Evolutionary conservation across 179 eudicot genomes (phyloP).

Genomic region (Pouteria campechiana): DNA sequence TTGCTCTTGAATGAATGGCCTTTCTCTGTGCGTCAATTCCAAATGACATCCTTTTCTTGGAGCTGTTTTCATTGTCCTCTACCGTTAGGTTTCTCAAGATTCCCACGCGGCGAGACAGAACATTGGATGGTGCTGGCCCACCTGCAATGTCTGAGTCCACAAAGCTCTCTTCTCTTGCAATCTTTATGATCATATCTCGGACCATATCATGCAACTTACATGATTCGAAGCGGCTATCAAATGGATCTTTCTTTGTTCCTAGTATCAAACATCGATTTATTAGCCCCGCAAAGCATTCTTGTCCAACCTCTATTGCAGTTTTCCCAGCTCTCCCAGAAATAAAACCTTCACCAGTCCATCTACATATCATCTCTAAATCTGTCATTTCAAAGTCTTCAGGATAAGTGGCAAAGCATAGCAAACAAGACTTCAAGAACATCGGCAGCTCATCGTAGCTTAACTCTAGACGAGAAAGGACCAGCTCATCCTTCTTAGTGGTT

Average conservation of each 20-base stretch:
- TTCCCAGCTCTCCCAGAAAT: background rate
- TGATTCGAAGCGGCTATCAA: background rate
- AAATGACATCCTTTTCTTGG: no score
- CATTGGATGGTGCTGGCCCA: no score
- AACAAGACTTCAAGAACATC: background rate
- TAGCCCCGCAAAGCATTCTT: background rate
- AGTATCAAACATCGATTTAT: background rate
- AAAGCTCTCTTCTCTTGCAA: background rate
- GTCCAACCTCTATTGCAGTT: background rate
- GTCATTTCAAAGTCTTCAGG: background rate
- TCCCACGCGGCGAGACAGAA: no score
- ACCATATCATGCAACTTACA: constrained; percentile 3
- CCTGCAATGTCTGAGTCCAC: no score
- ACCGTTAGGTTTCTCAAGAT: no score
- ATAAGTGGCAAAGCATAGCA: background rate
- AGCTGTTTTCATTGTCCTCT: no score
- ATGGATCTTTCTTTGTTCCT: background rate
- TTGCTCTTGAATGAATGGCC: no score
- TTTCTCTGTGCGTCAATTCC: no score
- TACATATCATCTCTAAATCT: background rate
- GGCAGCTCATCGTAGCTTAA: constrained; percentile 3
- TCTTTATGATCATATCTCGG: background rate
- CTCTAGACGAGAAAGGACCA: background rate
- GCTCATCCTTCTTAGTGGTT: background rate
- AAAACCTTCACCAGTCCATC: constrained; percentile 3